A percentile compares a stretch with the other conserved stretches of the same genome.
Conservation (phyloP, 257 asterid species). For the Solanum etuberosum region DNA sequence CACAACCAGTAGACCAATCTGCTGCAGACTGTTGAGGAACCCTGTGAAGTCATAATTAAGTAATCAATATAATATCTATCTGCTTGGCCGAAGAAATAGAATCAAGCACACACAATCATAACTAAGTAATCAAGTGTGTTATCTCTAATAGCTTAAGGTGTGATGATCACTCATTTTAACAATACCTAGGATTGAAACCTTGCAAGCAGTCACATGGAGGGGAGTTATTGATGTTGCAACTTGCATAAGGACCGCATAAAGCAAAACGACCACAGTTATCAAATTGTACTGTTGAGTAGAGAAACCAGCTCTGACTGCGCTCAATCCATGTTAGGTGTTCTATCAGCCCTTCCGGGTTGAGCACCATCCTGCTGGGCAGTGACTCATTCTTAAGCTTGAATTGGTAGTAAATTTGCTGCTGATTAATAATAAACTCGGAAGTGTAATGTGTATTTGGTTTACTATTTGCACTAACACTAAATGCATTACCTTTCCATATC, state of each 20-base stretch:
- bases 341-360: neutral
- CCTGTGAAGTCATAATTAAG: neutral
- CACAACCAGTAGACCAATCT: slow-evolving; percentile 22
- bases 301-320: slow-evolving; percentile 7
- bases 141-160: neutral
- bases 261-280: slow-evolving; percentile 18
- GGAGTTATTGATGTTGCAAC: neutral
- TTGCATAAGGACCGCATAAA: slow-evolving; percentile 15
- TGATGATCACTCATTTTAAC: neutral
- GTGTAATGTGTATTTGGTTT: neutral
- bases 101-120: neutral
- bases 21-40: slow-evolving; percentile 4
- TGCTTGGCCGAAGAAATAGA: neutral
- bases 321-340: slow-evolving; percentile 2
- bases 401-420: neutral
- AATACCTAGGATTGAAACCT: slow-evolving; percentile 12
- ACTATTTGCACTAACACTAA: neutral
- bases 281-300: neutral
- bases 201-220: slow-evolving; percentile 14
- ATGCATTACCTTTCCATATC: slow-evolving; percentile 1
- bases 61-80: neutral
- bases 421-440: neutral
- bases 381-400: neutral
- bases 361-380: neutral
- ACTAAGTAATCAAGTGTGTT: slow-evolving; percentile 10